Evolutionary conservation across 257 asterid species (phyloP).

Genomic region (Petrea volubilis): DNA sequence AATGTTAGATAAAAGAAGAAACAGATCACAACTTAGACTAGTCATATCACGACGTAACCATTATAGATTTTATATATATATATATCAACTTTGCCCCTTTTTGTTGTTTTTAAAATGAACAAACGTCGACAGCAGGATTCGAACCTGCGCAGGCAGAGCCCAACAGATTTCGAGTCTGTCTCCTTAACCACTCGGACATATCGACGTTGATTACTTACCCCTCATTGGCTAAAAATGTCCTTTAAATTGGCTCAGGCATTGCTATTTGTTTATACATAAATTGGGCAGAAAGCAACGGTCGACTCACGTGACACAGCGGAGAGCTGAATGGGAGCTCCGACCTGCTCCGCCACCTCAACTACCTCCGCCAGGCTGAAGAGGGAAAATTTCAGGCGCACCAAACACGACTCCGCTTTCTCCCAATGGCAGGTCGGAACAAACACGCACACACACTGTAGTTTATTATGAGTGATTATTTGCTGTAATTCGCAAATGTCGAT

Average conservation of each 20-base stretch:
- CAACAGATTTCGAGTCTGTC: slow-evolving; percentile 83
- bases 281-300: slow-evolving; percentile 30
- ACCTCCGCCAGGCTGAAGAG: slow-evolving; percentile 49
- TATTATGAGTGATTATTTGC: background rate
- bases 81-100: too few relatives aligned
- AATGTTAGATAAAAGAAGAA: too few relatives aligned
- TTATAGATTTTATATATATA: too few relatives aligned
- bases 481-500: background rate
- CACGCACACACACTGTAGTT: background rate
- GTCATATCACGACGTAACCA: too few relatives aligned
- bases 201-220: slow-evolving; percentile 36
- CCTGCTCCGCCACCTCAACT: slow-evolving; percentile 23
- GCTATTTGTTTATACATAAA: background rate
- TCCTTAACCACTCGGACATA: slow-evolving; percentile 98
- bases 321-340: slow-evolving; percentile 27
- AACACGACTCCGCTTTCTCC: slow-evolving; percentile 85
- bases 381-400: slow-evolving; percentile 71
- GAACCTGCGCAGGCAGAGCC: slow-evolving; percentile 67
- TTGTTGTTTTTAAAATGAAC: too few relatives aligned
- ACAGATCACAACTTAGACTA: too few relatives aligned
- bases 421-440: slow-evolving; percentile 66
- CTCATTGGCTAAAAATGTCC: background rate
- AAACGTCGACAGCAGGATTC: slow-evolving; percentile 68
- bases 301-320: background rate
- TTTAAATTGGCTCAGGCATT: background rate